A percentile compares a stretch with the other conserved stretches of the same genome.
Conservation (phyloP, 306 rosid genomes). For the Cicer cuneatum region DNA sequence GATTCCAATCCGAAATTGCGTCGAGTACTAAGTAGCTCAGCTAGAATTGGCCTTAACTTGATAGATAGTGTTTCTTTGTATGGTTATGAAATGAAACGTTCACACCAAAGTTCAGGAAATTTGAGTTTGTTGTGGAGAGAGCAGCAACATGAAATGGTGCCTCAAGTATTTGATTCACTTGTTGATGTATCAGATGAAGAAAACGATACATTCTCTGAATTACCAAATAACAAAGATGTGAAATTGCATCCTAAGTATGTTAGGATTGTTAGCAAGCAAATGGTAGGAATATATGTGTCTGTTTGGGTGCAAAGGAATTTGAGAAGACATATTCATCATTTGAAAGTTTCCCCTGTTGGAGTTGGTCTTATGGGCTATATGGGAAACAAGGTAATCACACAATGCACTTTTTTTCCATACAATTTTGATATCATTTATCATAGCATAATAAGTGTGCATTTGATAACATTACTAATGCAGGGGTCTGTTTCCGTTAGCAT, state of each 20-base stretch:
- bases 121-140: conserved; percentile 57
- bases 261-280: conserved; percentile 88
- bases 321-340: conserved; percentile 80
- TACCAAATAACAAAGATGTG: conserved; percentile 44
- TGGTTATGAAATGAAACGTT: conserved; percentile 55
- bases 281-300: conserved; percentile 94
- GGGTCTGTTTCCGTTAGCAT: conserved; percentile 94
- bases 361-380: conserved; percentile 97
- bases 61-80: conserved; percentile 49
- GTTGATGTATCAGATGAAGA: conserved; percentile 62
- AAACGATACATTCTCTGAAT: conserved; percentile 58
- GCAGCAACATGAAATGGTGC: conserved; percentile 46
- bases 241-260: conserved; percentile 63
- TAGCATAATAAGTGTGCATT: too few species aligned
- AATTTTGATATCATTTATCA: too few species aligned
- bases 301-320: conserved; percentile 89
- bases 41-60: conserved; percentile 58
- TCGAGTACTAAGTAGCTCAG: conserved; percentile 71
- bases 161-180: conserved; percentile 53
- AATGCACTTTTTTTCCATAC: neutral
- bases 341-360: conserved; percentile 92
- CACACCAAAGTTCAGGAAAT: conserved; percentile 69
- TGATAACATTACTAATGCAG: conserved; percentile 50
- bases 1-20: conserved; percentile 64
- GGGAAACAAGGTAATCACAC: conserved; percentile 85